Percentiles rank a stretch among this genome's conserved stretches.
Conservation (phyloP, 768 basidiomycete genomes). For the Amanita brunnescens region DNA sequence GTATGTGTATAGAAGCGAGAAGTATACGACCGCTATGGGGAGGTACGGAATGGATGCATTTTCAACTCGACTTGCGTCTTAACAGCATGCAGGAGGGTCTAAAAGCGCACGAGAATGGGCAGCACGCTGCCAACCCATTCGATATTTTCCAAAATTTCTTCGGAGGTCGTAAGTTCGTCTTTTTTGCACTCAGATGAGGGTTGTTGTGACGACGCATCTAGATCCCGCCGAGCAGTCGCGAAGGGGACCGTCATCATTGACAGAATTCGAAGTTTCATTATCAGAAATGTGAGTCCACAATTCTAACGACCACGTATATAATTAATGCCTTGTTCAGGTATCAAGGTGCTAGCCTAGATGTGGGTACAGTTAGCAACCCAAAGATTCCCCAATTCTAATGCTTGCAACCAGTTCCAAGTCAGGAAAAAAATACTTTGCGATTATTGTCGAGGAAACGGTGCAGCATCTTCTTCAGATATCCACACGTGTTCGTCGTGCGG, state of each 20-base stretch:
- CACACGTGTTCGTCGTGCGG: slow-evolving; percentile 80
- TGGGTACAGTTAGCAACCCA: slow-evolving; percentile 20
- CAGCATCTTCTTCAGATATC: slow-evolving; percentile 81
- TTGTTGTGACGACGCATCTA: slow-evolving; percentile 13
- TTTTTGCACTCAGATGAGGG: neutral
- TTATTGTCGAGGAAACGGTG: slow-evolving; percentile 93
- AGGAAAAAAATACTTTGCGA: slow-evolving; percentile 91
- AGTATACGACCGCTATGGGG: slow-evolving; percentile 92
- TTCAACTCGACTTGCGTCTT: neutral
- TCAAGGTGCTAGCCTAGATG: slow-evolving; percentile 80
- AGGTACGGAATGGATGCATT: slow-evolving; percentile 34
- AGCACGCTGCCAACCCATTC: slow-evolving; percentile 73
- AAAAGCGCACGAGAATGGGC: slow-evolving; percentile 86
- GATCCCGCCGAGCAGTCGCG: slow-evolving; percentile 56
- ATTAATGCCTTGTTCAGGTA: slow-evolving; percentile 41
- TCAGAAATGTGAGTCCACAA: slow-evolving; percentile 60
- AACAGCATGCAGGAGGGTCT: slow-evolving; percentile 61
- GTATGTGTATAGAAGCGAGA: slow-evolving; percentile 59
- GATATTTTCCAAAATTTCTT: slow-evolving; percentile 95
- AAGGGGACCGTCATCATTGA: slow-evolving; percentile 65
- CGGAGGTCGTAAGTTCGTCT: slow-evolving; percentile 54
- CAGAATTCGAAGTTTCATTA: slow-evolving; percentile 80
- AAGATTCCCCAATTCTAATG: slow-evolving; percentile 7
- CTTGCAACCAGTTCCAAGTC: slow-evolving; percentile 67
- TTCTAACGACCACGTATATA: neutral